A percentile compares a stretch with the other conserved stretches of the same genome.
Conservation (phyloP, 2,329 filamentous ascomycete genomes). For the Fusarium subtropicale region DNA sequence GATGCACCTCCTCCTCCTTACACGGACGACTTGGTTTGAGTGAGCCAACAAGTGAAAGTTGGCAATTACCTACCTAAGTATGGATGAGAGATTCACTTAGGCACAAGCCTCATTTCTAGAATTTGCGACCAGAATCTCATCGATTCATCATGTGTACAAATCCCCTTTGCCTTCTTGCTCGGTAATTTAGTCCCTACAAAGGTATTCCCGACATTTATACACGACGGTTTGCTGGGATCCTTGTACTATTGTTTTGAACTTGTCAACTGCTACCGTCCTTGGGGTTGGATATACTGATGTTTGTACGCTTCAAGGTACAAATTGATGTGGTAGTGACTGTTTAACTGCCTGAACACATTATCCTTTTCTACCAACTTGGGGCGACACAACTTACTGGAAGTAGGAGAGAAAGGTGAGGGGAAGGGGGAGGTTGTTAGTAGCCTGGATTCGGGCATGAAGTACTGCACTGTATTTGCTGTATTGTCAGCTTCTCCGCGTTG, state of each 20-base stretch:
- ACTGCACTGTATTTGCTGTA: no score
- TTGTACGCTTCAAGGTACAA: neutral
- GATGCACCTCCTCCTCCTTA: constrained; percentile 48
- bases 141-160: neutral
- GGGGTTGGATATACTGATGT: no score
- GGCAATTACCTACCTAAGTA: neutral
- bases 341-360: neutral
- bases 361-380: neutral
- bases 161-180: neutral
- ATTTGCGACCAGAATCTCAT: neutral
- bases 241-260: no score
- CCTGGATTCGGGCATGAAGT: neutral
- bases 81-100: neutral
- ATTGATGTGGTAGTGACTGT: neutral
- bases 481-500: neutral
- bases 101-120: neutral
- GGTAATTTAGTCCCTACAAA: neutral
- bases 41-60: neutral
- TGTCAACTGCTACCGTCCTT: no score
- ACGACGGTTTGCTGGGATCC: neutral
- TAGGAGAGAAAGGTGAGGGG: neutral
- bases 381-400: neutral
- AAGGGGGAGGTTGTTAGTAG: neutral
- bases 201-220: neutral
- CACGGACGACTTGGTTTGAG: constrained; percentile 45